These are phyloP conservation scores for Linnemannia schmuckeri DNA, from an alignment of 192 early-diverging fungal species.

Conservation along the genomic window DNA sequence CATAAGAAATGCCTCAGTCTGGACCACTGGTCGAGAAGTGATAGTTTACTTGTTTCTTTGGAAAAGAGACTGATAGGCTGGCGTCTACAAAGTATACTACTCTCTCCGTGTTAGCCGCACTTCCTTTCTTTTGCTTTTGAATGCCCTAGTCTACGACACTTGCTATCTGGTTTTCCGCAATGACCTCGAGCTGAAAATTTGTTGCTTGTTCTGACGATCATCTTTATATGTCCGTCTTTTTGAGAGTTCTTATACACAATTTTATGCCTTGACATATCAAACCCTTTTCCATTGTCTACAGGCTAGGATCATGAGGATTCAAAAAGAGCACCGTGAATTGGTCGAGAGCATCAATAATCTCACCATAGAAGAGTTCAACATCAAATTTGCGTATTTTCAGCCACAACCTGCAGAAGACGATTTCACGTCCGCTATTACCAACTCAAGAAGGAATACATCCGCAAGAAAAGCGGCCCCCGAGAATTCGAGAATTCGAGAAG, in stretches of 20 bases:
- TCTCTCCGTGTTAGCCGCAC: background rate
- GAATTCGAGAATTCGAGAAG: background rate
- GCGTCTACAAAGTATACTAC: background rate
- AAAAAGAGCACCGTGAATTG: background rate
- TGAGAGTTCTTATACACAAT: background rate
- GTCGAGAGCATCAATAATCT: background rate
- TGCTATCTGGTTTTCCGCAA: no score
- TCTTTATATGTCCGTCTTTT: no score
- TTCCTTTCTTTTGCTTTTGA: background rate
- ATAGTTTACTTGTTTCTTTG: slow-evolving; percentile 24
- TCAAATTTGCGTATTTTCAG: slow-evolving; percentile 10
- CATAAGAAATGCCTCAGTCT: slow-evolving; percentile 38
- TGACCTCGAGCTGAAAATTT: no score
- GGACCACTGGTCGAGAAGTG: slow-evolving; percentile 25
- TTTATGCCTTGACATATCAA: background rate
- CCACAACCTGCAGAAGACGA: slow-evolving; percentile 12
- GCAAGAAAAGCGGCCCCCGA: slow-evolving; percentile 10
- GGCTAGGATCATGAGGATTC: slow-evolving; percentile 13
- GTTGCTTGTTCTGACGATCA: no score
- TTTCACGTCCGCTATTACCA: slow-evolving; percentile 17
- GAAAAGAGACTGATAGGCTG: slow-evolving; percentile 6
- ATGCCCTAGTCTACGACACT: background rate
- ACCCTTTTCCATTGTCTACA: background rate
- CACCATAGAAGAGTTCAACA: slow-evolving; percentile 9
- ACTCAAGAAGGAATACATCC: background rate